phyloP scores from a whole-genome alignment of 805 yeast genomes.

The Hanseniaspora vineae region DNA sequence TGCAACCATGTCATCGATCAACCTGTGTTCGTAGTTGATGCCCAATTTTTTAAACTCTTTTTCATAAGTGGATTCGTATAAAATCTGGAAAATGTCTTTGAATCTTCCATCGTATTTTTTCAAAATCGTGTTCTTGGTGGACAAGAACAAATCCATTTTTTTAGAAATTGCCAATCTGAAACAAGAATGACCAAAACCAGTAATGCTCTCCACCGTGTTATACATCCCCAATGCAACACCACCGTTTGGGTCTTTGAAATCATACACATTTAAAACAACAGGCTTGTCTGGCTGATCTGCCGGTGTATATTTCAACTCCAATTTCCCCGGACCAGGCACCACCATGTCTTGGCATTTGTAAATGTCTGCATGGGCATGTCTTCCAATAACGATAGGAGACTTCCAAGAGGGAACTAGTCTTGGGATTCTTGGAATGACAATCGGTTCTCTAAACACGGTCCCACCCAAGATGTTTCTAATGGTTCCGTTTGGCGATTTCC shows the following conservation, averaged over 20 bases:
- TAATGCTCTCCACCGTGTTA: slow-evolving; percentile 67
- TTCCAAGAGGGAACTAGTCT: slow-evolving; percentile 71
- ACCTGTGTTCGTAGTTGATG: slow-evolving; percentile 65
- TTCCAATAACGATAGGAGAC: slow-evolving; percentile 70
- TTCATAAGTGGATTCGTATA: slow-evolving; percentile 48
- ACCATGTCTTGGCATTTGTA: slow-evolving; percentile 69
- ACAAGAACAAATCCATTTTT: slow-evolving; percentile 49
- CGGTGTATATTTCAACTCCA: slow-evolving; percentile 57
- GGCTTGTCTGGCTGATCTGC: slow-evolving; percentile 36
- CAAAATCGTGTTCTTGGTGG: slow-evolving; percentile 71
- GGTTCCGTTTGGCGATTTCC: slow-evolving; percentile 80
- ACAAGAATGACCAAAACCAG: slow-evolving; percentile 68
- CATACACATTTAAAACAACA: slow-evolving; percentile 35
- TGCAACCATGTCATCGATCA: slow-evolving; percentile 82
- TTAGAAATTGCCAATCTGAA: slow-evolving; percentile 60
- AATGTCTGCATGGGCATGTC: slow-evolving; percentile 81
- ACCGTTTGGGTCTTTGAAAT: slow-evolving; percentile 38
- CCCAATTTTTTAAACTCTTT: slow-evolving; percentile 44
- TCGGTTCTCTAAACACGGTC: slow-evolving; percentile 76
- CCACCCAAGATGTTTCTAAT: slow-evolving; percentile 72
- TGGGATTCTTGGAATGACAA: slow-evolving; percentile 66
- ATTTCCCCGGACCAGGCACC: slow-evolving; percentile 45
- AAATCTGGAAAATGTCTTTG: slow-evolving; percentile 63
- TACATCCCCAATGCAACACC: slow-evolving; percentile 79
- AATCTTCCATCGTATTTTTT: slow-evolving; percentile 75